These are phyloP conservation scores for Xylaria arbuscula DNA, from an alignment of 2,329 filamentous ascomycete species.

Conservation along the genomic window DNA sequence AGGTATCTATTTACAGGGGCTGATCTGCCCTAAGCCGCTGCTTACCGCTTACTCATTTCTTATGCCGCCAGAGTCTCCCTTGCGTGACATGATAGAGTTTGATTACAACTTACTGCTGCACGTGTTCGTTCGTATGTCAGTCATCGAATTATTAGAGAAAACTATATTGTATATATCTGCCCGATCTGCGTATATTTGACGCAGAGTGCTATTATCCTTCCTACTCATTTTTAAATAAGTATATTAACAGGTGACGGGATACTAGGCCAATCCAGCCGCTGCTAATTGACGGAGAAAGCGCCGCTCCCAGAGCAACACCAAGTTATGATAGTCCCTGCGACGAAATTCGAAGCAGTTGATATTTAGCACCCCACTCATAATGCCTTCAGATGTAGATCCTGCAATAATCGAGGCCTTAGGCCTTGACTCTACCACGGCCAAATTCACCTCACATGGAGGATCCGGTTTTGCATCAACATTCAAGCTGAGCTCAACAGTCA, in stretches of 20 bases:
- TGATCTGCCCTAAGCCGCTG: conserved; percentile 21
- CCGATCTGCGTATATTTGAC: background rate
- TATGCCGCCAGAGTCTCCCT: conserved; percentile 1
- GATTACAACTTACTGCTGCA: background rate
- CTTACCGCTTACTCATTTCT: conserved; percentile 22
- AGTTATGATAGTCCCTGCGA: background rate
- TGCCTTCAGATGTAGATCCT: conserved; percentile 66
- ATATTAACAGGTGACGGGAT: conserved; percentile 20
- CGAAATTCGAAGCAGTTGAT: conserved; percentile 1
- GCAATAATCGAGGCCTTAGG: conserved; percentile 70
- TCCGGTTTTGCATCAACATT: conserved; percentile 77
- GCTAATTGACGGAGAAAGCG: background rate
- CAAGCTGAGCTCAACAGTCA: conserved; percentile 60
- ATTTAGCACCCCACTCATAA: conserved; percentile 40
- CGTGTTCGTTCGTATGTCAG: background rate
- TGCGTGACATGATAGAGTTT: background rate
- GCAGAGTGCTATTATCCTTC: background rate
- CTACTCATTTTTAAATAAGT: background rate
- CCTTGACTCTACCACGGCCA: conserved; percentile 65
- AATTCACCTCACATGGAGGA: conserved; percentile 70
- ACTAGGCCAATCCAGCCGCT: conserved; percentile 1
- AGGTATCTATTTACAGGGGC: conserved; percentile 24
- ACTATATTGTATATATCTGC: background rate
- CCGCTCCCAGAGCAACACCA: background rate
- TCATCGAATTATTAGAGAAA: background rate